Evolutionary conservation across 371 early-diverging fungal species (phyloP).

Genomic region (Mucor mucedo): DNA sequence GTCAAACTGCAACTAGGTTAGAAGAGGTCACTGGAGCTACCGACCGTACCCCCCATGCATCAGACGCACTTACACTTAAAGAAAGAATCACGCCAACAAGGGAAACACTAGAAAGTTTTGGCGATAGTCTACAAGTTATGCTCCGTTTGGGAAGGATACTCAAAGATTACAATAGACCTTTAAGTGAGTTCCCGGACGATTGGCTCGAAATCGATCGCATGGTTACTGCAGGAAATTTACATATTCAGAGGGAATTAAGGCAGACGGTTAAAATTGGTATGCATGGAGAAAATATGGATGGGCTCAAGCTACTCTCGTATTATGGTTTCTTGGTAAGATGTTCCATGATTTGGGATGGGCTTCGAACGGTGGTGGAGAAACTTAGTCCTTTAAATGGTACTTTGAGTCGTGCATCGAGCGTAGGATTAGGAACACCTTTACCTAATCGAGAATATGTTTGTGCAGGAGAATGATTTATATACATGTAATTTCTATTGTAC

Average conservation of each 20-base stretch:
- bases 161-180: slow-evolving; percentile 12
- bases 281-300: slow-evolving; percentile 21
- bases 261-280: slow-evolving; percentile 18
- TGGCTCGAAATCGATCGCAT: slow-evolving; percentile 32
- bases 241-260: slow-evolving; percentile 22
- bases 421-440: slow-evolving; percentile 11
- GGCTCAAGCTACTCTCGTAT: slow-evolving; percentile 25
- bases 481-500: too few species aligned
- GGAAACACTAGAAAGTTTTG: slow-evolving; percentile 26
- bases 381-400: slow-evolving; percentile 29
- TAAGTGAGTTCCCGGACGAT: slow-evolving; percentile 29
- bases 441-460: slow-evolving; percentile 21
- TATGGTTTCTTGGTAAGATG: slow-evolving; percentile 33
- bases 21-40: slow-evolving; percentile 7
- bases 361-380: slow-evolving; percentile 31
- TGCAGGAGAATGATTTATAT: neutral
- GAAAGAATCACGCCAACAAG: slow-evolving; percentile 20
- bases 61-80: slow-evolving; percentile 6
- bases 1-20: slow-evolving; percentile 12
- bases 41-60: neutral
- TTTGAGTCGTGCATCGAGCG: slow-evolving; percentile 27
- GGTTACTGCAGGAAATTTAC: slow-evolving; percentile 16
- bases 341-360: slow-evolving; percentile 36
- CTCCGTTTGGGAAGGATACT: slow-evolving; percentile 22
- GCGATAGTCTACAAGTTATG: slow-evolving; percentile 28